Evolutionary conservation across 495 filamentous ascomycete species (phyloP).

Genomic region (Aspergillus olivimuriae): DNA sequence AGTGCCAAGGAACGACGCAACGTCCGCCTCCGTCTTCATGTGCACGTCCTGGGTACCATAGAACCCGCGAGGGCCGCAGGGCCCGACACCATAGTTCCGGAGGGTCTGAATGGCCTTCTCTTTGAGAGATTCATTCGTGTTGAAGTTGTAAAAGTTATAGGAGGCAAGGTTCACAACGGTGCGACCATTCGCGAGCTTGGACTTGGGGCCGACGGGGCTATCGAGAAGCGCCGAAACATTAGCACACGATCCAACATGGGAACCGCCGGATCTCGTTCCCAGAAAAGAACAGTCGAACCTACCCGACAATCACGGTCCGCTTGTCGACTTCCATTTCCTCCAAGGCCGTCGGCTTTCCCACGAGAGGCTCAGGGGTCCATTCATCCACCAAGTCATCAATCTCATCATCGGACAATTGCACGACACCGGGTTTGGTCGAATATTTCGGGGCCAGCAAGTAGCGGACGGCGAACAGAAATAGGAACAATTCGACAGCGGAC

Average conservation of each 20-base stretch:
- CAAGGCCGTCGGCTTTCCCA: conserved; percentile 59
- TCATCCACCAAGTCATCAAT: conserved; percentile 97
- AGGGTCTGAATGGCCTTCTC: conserved; percentile 91
- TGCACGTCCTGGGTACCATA: conserved; percentile 99
- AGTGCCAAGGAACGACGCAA: conserved; percentile 80
- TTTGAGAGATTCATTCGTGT: conserved; percentile 83
- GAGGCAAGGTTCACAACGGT: conserved; percentile 89
- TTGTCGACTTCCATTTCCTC: conserved; percentile 82
- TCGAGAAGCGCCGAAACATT: conserved; percentile 6
- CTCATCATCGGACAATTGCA: conserved; percentile 86
- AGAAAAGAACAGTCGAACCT: too few species aligned
- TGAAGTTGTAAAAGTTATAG: conserved; percentile 96
- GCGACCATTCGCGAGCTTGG: conserved; percentile 81
- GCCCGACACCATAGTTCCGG: conserved; percentile 90
- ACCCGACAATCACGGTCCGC: conserved; percentile 83
- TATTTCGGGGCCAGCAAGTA: conserved; percentile 90
- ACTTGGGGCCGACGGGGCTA: conserved; percentile 84
- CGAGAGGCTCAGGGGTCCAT: conserved; percentile 92
- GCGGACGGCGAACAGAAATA: conserved; percentile 91
- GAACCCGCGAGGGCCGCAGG: conserved; percentile 93
- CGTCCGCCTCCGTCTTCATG: conserved; percentile 92
- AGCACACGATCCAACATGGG: conserved; percentile 8
- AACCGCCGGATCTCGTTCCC: not conserved
- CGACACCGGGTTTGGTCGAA: conserved; percentile 80
- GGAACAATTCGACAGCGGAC: conserved; percentile 85